Evolutionary conservation across 2,329 filamentous ascomycete species (phyloP).

Genomic region (Mycosphaerella arachidis): DNA sequence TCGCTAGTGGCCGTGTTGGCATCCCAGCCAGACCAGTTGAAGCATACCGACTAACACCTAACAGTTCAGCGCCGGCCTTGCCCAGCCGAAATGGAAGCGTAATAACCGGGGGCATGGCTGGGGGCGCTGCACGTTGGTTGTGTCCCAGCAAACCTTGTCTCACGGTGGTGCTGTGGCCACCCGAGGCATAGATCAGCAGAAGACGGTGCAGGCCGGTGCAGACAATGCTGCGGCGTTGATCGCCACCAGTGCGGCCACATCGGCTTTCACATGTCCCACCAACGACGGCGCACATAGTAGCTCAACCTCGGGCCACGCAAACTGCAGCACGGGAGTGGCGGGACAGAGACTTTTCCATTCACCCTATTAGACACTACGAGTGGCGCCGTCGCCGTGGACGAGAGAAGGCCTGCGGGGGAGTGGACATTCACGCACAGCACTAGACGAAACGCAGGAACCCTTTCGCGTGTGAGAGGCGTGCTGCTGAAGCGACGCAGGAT

Average conservation of each 20-base stretch:
- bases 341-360: too few species aligned
- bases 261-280: background rate
- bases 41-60: background rate
- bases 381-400: background rate
- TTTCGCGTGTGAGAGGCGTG: background rate
- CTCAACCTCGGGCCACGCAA: background rate
- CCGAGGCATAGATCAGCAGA: too few species aligned
- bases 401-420: background rate
- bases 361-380: background rate
- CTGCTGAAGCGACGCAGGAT: background rate
- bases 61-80: background rate
- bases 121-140: background rate
- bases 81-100: background rate
- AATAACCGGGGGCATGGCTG: background rate
- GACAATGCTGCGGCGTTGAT: background rate
- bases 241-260: background rate
- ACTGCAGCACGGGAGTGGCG: background rate
- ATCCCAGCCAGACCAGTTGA: background rate
- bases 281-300: background rate
- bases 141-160: background rate
- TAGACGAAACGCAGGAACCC: background rate
- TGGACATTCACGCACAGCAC: background rate
- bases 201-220: too few species aligned
- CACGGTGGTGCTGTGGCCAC: background rate
- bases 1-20: background rate